phyloP scores from a whole-genome alignment of 208 protist species.

The Leishmania tarentolae region DNA sequence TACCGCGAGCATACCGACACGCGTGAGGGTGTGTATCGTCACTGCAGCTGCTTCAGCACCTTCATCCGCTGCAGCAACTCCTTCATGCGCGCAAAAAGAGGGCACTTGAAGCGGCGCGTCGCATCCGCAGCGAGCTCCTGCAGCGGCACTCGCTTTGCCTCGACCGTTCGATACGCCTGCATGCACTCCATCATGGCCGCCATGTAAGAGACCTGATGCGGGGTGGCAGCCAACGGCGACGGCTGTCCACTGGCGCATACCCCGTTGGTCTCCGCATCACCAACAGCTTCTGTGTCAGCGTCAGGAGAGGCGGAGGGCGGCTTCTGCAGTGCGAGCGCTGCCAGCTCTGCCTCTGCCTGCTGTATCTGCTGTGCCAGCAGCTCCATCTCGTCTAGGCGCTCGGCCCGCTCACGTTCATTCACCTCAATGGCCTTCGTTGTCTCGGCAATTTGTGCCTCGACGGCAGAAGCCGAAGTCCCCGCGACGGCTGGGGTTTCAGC shows the following conservation, averaged over 20 bases:
- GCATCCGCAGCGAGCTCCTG: slow-evolving; percentile 84
- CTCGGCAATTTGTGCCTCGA: slow-evolving; percentile 25
- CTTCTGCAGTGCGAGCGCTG: slow-evolving; percentile 1
- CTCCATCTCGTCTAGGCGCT: slow-evolving; percentile 31
- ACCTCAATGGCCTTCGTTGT: slow-evolving; percentile 31
- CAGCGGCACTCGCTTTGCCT: slow-evolving; percentile 50
- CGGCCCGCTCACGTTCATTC: slow-evolving; percentile 34
- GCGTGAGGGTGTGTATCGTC: neutral
- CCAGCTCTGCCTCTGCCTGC: slow-evolving; percentile 21
- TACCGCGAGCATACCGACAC: neutral
- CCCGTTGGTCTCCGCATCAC: neutral
- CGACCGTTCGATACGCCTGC: slow-evolving; percentile 61
- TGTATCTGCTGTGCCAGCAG: slow-evolving; percentile 22
- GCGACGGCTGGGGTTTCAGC: neutral
- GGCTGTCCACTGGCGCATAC: neutral
- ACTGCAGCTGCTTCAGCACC: slow-evolving; percentile 57
- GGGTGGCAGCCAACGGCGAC: neutral
- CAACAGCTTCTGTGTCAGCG: neutral
- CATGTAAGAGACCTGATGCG: slow-evolving; percentile 33
- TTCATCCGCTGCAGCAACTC: slow-evolving; percentile 84
- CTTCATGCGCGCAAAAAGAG: slow-evolving; percentile 87
- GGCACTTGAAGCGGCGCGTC: slow-evolving; percentile 86
- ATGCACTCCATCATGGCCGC: slow-evolving; percentile 76
- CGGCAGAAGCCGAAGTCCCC: neutral
- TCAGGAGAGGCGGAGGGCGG: neutral